Conservation (phyloP, 2,329 filamentous ascomycete species). For the Ophiostoma novo-ulmi region DNA sequence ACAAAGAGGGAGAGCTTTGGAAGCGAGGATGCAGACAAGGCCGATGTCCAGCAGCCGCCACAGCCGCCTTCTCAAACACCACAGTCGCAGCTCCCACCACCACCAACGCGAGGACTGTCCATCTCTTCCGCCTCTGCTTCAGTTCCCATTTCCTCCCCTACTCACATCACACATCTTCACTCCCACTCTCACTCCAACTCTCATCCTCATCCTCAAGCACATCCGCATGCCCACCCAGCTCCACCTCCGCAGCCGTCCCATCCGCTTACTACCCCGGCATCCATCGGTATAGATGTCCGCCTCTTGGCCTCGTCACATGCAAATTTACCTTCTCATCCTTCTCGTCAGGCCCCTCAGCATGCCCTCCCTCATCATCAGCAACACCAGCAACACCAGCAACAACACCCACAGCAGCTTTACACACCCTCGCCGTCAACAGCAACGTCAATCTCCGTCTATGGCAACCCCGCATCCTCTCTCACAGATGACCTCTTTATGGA, state of each 20-base stretch:
- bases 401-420: background rate
- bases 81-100: background rate
- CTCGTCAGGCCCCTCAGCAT: background rate
- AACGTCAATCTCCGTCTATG: background rate
- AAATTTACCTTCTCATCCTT: background rate
- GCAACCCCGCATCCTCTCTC: conserved; percentile 4
- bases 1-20: background rate
- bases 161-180: background rate
- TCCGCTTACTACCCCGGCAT: conserved; percentile 10
- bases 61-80: background rate
- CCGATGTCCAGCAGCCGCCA: background rate
- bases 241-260: background rate
- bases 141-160: background rate
- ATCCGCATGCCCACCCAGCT: conserved; percentile 5
- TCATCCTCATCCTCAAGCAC: background rate
- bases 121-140: background rate
- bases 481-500: conserved; percentile 23
- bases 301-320: background rate
- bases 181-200: background rate
- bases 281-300: background rate
- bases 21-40: background rate
- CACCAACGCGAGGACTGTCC: background rate
- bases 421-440: background rate
- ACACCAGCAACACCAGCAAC: background rate
- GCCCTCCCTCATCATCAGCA: background rate